These are phyloP conservation scores for Ganoderma sinense DNA, from an alignment of 1,284 basidiomycete species.

Conservation along the genomic window DNA sequence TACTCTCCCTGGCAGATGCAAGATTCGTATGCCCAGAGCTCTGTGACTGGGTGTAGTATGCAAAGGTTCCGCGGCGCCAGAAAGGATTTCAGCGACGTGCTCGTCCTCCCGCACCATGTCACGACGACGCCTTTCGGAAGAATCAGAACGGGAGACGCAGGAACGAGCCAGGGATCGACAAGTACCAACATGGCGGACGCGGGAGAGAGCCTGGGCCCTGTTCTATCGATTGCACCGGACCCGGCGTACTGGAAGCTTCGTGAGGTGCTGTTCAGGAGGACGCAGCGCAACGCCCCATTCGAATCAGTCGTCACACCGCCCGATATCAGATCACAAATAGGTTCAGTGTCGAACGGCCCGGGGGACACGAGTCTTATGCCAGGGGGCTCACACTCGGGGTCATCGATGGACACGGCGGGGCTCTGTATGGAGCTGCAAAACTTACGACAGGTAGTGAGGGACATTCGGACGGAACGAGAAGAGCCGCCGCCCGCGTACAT, in stretches of 20 bases:
- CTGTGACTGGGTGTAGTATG: background rate
- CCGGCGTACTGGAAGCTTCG: constrained; percentile 29
- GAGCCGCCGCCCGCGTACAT: constrained; percentile 35
- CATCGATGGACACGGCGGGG: constrained; percentile 32
- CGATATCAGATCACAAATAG: background rate
- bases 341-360: constrained; percentile 27
- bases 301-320: constrained; percentile 17
- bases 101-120: background rate
- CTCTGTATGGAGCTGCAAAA: constrained; percentile 38
- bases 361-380: no score
- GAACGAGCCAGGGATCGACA: background rate
- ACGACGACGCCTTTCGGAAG: constrained; percentile 1
- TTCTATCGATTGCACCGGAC: background rate
- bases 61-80: background rate
- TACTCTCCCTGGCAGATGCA: no score
- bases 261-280: constrained; percentile 18
- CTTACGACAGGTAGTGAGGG: constrained; percentile 36
- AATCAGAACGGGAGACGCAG: background rate
- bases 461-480: constrained; percentile 33
- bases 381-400: constrained; percentile 21
- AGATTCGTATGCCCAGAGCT: constrained; percentile 13
- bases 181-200: background rate
- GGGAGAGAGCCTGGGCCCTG: background rate
- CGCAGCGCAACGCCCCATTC: background rate
- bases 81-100: background rate